Evolutionary conservation across 2,329 filamentous ascomycete genomes (phyloP), one percentile per base, ranked within the genome.

Genomic region (Dactylellina sp.): DNA sequence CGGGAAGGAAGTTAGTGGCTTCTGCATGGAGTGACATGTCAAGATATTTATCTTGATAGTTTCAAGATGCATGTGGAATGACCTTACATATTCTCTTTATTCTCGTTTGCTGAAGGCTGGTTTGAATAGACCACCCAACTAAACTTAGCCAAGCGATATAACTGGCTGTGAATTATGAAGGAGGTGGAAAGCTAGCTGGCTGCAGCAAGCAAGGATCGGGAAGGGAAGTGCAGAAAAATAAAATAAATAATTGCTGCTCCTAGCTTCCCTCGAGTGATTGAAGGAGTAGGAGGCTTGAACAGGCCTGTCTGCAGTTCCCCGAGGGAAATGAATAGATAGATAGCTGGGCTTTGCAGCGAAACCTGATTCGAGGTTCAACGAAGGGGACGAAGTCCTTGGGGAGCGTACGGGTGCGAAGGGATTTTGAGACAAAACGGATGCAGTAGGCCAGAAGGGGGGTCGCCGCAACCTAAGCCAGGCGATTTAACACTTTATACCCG

Each of bases 171-270:
- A 9, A 32, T 4, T 32, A 9, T 20, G 11, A 16, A 57, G 50
- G 63, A 61, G 55, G 49, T 62, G 32, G 25, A 46, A 42, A 46
- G 59, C 66, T 46, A 64, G 60, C 52, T 57, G 18, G 59, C 59
- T 64, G 50, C 66, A 71, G 44, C 14, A 72, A 59, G 53, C 66
- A 72, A 63, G 66, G 66, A 72, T 64, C 24, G 60, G 60, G 42
- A 63, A 40, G 9, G 32, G 57, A 46, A 42, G 28, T 32, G 9
- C 28, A 32, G 9, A 32, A 32, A 32, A 32, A 32, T 32, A 32
- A 32, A 32, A 32, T 32, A 32, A 32, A 32, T 5, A 4, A 14
- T 22, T 52, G 16, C 39, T 59, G 49, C 35, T 53, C 49, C 37
- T 64, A 62, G 66, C 57, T 50, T 71, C 59, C 50, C 49, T 60